A percentile compares a stretch with the other conserved stretches of the same genome.
Conservation (phyloP, 768 basidiomycete species). For the Mycena capillaripes region DNA sequence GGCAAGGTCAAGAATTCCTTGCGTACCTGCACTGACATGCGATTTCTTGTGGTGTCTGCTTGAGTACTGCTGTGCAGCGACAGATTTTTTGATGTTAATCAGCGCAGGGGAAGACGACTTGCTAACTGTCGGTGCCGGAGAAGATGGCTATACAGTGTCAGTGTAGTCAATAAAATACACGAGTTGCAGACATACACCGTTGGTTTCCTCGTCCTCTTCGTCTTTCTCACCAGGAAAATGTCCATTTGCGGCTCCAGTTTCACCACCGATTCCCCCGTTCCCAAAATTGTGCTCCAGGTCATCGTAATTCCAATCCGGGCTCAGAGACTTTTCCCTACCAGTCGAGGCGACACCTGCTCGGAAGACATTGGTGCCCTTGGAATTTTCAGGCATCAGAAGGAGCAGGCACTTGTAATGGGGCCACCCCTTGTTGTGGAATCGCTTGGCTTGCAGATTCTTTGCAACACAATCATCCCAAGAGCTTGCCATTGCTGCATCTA, state of each 20-base stretch:
- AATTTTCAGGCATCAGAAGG: conserved; percentile 27
- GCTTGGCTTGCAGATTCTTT: conserved; percentile 32
- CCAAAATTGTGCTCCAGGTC: no score
- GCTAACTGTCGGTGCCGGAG: no score
- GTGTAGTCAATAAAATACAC: no score
- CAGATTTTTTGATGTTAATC: no score
- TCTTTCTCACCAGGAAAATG: neutral
- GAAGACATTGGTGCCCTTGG: conserved; percentile 23
- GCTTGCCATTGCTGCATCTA: conserved; percentile 27
- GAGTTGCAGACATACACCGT: no score
- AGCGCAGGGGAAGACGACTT: conserved; percentile 22
- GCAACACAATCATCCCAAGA: conserved; percentile 18
- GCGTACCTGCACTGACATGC: neutral
- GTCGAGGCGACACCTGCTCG: neutral
- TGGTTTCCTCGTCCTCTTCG: neutral
- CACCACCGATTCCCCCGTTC: neutral
- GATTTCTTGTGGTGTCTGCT: neutral
- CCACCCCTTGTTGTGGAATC: conserved; percentile 43
- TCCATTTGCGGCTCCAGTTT: neutral
- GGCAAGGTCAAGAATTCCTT: neutral
- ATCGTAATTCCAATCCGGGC: neutral
- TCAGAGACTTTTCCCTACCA: neutral
- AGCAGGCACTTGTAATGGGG: conserved; percentile 34
- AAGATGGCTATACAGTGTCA: no score
- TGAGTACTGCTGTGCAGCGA: conserved; percentile 12